Conservation (phyloP, 1,139 yeast genomes). For the Candida dubliniensis region DNA sequence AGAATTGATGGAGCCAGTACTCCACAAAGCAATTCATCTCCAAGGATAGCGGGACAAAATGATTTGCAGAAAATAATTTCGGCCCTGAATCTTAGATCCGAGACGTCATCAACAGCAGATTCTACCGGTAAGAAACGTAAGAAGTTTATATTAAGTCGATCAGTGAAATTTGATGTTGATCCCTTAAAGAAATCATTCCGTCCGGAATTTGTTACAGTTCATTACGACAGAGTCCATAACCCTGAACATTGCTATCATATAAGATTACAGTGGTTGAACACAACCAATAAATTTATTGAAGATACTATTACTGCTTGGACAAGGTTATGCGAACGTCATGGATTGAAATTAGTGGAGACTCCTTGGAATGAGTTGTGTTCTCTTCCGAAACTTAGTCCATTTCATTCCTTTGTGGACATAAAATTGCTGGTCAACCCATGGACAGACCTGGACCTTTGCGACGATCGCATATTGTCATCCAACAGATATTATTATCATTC, state of each 20-base stretch:
- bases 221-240: constrained; percentile 88
- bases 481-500: constrained; percentile 63
- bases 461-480: constrained; percentile 42
- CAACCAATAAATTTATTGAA: constrained; percentile 86
- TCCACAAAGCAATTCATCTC: constrained; percentile 31
- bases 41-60: constrained; percentile 20
- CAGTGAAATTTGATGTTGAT: constrained; percentile 75
- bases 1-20: constrained; percentile 19
- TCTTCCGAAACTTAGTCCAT: constrained; percentile 76
- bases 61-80: constrained; percentile 10
- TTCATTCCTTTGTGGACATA: constrained; percentile 79
- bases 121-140: constrained; percentile 25
- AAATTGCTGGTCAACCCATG: constrained; percentile 67
- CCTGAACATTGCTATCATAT: constrained; percentile 95
- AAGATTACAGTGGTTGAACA: constrained; percentile 87
- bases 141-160: constrained; percentile 51
- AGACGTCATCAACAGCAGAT: constrained; percentile 35
- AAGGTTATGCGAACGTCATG: constrained; percentile 81
- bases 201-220: constrained; percentile 78
- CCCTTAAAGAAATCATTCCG: constrained; percentile 69
- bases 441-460: constrained; percentile 56
- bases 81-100: constrained; percentile 24
- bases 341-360: constrained; percentile 82
- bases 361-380: constrained; percentile 88
- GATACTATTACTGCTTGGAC: constrained; percentile 83